A percentile compares a stretch with the other conserved stretches of the same genome.
phyloP scores from a whole-genome alignment of 495 filamentous ascomycete genomes.

The Cryomyces antarcticus region DNA sequence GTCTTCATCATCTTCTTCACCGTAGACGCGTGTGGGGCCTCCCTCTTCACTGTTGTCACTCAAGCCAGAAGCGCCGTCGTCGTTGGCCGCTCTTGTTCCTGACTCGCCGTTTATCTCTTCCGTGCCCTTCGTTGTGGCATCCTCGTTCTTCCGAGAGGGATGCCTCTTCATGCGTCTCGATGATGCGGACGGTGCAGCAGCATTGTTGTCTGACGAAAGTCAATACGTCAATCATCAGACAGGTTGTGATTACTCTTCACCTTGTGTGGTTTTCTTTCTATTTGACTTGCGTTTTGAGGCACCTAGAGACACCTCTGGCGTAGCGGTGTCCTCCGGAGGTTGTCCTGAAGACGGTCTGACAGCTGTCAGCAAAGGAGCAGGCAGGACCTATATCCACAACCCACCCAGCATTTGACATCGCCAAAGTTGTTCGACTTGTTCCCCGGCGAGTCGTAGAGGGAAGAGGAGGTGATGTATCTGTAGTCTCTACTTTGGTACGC shows the following conservation, averaged over 20 bases:
- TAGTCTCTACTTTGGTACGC: conserved; percentile 12
- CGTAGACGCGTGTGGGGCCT: conserved; percentile 30
- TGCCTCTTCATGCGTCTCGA: conserved; percentile 13
- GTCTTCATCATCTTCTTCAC: conserved; percentile 43
- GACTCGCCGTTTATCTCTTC: conserved; percentile 16
- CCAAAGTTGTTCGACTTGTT: conserved; percentile 39
- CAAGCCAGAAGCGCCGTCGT: conserved; percentile 22
- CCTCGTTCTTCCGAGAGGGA: conserved; percentile 26
- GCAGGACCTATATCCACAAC: conserved; percentile 9
- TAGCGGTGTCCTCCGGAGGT: conserved; percentile 16
- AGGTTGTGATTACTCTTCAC: conserved; percentile 17
- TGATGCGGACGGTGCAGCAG: conserved; percentile 18
- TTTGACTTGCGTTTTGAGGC: conserved; percentile 47
- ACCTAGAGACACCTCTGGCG: conserved; percentile 21
- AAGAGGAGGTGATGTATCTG: conserved; percentile 3
- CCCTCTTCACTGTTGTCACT: conserved; percentile 29
- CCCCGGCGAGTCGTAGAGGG: conserved; percentile 4
- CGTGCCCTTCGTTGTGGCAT: conserved; percentile 29
- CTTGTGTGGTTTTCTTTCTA: conserved; percentile 34
- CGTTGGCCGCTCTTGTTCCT: conserved; percentile 32
- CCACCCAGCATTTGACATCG: conserved; percentile 73
- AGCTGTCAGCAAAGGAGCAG: conserved; percentile 4
- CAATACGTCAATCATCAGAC: conserved; percentile 10
- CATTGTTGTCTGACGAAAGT: conserved; percentile 8
- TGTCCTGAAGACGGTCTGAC: conserved; percentile 15